These are phyloP conservation scores for Termitomyces sp. DNA, from an alignment of 768 basidiomycete species.

Conservation along the genomic window DNA sequence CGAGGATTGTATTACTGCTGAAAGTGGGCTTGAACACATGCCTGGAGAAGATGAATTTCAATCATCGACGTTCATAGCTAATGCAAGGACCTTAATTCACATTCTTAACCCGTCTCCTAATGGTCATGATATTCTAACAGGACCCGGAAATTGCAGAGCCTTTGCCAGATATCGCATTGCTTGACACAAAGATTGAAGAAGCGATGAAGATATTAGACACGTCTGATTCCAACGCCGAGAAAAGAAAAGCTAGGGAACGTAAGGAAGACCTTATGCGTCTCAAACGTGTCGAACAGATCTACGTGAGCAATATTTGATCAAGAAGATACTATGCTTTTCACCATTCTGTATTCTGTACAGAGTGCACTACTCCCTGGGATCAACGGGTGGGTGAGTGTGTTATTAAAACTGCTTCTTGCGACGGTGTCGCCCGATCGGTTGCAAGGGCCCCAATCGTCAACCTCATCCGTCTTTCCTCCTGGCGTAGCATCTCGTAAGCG, in stretches of 20 bases:
- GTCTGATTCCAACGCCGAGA: constrained; percentile 46
- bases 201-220: constrained; percentile 44
- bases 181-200: constrained; percentile 73
- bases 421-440: constrained; percentile 81
- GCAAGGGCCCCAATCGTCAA: constrained; percentile 60
- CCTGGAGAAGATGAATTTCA: constrained; percentile 61
- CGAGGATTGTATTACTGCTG: constrained; percentile 91
- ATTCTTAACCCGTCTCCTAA: neutral
- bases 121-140: constrained; percentile 19
- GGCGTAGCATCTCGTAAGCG: constrained; percentile 59
- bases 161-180: constrained; percentile 64
- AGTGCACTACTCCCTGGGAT: constrained; percentile 77
- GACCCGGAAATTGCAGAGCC: constrained; percentile 58
- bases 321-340: neutral
- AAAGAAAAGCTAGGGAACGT: constrained; percentile 57
- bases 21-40: constrained; percentile 84
- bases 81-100: constrained; percentile 23
- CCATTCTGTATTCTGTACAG: constrained; percentile 31
- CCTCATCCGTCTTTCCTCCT: constrained; percentile 67
- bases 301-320: constrained; percentile 50
- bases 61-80: constrained; percentile 39
- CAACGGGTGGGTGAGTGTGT: constrained; percentile 87
- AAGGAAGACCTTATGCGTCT: constrained; percentile 82
- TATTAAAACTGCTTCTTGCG: constrained; percentile 87
- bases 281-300: constrained; percentile 87